phyloP scores from a whole-genome alignment of 306 rosid genomes.

The Prosopis cineraria region DNA sequence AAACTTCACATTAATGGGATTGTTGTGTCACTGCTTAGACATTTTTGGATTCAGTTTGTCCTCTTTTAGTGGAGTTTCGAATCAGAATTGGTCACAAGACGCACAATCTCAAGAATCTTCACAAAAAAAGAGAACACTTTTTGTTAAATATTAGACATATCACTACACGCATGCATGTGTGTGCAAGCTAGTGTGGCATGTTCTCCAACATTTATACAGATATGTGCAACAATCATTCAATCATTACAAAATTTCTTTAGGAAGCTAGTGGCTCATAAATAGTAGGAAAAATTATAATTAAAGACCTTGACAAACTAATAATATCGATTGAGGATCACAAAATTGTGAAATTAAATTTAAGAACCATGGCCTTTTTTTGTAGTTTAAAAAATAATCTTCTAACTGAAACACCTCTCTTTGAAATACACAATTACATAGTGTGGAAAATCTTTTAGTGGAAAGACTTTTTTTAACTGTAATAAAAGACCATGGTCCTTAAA shows the following conservation, averaged over 20 bases:
- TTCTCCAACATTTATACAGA: neutral
- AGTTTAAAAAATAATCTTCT: no score
- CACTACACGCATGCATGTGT: neutral
- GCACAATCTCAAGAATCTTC: neutral
- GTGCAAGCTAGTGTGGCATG: neutral
- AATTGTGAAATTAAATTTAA: no score
- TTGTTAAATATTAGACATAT: neutral
- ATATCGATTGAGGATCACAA: no score
- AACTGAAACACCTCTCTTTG: no score
- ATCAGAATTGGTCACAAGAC: slow-evolving; percentile 4
- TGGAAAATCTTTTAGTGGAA: no score
- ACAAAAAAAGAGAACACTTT: neutral
- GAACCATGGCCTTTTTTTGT: no score
- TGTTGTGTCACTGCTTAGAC: neutral
- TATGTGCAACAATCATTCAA: neutral
- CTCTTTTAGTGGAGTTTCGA: slow-evolving; percentile 18
- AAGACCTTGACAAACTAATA: no score
- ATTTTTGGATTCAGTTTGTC: slow-evolving; percentile 8
- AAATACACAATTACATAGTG: no score
- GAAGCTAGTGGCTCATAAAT: neutral
- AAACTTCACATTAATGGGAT: slow-evolving; percentile 21
- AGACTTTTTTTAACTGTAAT: no score
- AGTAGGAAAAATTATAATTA: no score
- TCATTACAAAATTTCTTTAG: neutral
- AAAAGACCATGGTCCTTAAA: no score